Percentiles rank a stretch among this genome's conserved stretches.
phyloP scores from a whole-genome alignment of 192 early-diverging fungal genomes.

The Backusella australiensis region DNA sequence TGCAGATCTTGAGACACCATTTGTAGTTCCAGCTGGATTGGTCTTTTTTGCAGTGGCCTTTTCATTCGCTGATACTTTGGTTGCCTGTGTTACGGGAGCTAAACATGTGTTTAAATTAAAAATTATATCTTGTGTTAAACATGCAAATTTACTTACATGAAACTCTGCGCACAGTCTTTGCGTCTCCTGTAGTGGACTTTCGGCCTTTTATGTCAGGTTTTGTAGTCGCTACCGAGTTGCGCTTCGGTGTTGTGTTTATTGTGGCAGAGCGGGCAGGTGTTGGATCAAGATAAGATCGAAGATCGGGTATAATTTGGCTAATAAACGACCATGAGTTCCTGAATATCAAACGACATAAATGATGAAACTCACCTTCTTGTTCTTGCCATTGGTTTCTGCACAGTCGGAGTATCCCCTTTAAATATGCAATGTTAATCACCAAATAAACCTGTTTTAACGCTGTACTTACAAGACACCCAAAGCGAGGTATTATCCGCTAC shows the following conservation, averaged over 20 bases:
- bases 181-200: background rate
- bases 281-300: conserved; percentile 1
- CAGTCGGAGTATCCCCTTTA: background rate
- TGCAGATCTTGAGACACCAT: background rate
- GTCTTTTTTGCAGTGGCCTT: background rate
- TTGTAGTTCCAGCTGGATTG: background rate
- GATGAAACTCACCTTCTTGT: background rate
- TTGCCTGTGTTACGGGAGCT: background rate
- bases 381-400: background rate
- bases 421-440: background rate
- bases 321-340: background rate
- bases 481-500: background rate
- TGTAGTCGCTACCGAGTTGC: background rate
- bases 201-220: background rate
- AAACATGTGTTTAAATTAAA: background rate
- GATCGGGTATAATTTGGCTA: conserved; percentile 17
- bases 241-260: background rate
- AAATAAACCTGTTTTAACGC: background rate
- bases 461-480: conserved; percentile 6
- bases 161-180: background rate
- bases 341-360: background rate
- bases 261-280: background rate
- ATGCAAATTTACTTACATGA: background rate
- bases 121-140: background rate
- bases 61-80: background rate